phyloP scores from a whole-genome alignment of 2,329 filamentous ascomycete species.

The Ophiobolus disseminans region DNA sequence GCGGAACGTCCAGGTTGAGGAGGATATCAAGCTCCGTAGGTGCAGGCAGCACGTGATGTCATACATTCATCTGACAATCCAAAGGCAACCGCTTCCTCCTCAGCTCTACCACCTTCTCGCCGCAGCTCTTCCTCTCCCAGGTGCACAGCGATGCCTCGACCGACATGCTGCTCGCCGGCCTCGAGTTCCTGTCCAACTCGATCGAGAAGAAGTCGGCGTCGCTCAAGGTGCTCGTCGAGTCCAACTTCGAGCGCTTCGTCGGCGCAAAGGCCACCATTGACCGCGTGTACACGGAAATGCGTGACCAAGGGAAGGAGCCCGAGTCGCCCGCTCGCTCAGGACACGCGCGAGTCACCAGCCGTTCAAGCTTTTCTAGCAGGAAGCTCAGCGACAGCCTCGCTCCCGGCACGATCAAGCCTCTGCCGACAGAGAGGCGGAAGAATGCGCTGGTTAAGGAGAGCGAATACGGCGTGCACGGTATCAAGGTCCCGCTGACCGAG shows the following conservation, averaged over 20 bases:
- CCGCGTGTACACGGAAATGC: conserved; percentile 98
- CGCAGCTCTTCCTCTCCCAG: conserved; percentile 88
- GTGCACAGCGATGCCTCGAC: conserved; percentile 88
- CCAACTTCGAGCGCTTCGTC: conserved; percentile 98
- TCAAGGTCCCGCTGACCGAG: conserved; percentile 86
- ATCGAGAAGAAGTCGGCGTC: conserved; percentile 98
- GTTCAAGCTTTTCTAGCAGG: conserved; percentile 62
- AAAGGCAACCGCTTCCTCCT: conserved; percentile 89
- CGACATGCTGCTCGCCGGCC: conserved; percentile 76
- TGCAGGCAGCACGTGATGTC: conserved; percentile 26
- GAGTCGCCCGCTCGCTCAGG: conserved; percentile 45
- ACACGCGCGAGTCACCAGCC: conserved; percentile 73
- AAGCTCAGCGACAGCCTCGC: conserved; percentile 50
- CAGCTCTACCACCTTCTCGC: conserved; percentile 94
- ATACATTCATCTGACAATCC: conserved; percentile 11
- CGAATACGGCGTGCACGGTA: conserved; percentile 57
- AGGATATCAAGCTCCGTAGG: conserved; percentile 78
- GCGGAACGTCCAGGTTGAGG: conserved; percentile 80
- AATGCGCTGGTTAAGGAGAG: conserved; percentile 92
- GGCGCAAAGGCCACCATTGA: conserved; percentile 97
- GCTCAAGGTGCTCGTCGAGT: conserved; percentile 93
- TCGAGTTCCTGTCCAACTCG: conserved; percentile 85
- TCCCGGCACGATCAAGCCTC: conserved; percentile 39
- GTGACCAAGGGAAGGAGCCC: conserved; percentile 67
- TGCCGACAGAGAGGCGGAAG: conserved; percentile 70